Conservation (phyloP, 306 rosid species). For the Malus fusca region DNA sequence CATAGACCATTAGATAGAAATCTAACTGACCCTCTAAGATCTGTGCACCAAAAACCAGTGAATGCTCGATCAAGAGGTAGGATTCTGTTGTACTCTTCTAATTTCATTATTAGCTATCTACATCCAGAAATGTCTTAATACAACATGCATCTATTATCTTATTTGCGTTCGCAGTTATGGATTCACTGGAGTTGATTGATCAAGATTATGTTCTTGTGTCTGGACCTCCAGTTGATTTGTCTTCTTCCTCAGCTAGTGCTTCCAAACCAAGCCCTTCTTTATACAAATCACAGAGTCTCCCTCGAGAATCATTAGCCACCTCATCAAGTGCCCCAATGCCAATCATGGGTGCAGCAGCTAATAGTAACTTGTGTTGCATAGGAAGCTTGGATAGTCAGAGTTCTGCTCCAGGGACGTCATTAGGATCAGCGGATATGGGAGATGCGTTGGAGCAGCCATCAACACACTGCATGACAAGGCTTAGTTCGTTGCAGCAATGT, state of each 20-base stretch:
- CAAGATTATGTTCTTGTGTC: constrained; percentile 97
- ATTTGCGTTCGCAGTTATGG: constrained; percentile 47
- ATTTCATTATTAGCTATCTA: constrained; percentile 13
- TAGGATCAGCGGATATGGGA: constrained; percentile 66
- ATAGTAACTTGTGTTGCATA: constrained; percentile 39
- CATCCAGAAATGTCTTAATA: constrained; percentile 12
- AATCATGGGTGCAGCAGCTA: constrained; percentile 48
- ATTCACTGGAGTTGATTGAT: constrained; percentile 70
- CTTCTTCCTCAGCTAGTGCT: constrained; percentile 56
- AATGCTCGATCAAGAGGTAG: constrained; percentile 54
- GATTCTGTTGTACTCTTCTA: neutral
- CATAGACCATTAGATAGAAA: constrained; percentile 39
- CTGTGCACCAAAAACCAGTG: constrained; percentile 33
- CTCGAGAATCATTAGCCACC: constrained; percentile 36
- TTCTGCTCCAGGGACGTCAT: constrained; percentile 84
- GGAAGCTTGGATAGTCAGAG: constrained; percentile 90
- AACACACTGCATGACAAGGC: constrained; percentile 60
- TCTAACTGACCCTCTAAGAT: constrained; percentile 31
- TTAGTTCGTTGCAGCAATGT: constrained; percentile 76
- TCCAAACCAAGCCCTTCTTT: constrained; percentile 54
- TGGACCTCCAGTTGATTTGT: constrained; percentile 68
- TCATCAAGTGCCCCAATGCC: constrained; percentile 74
- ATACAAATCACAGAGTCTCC: constrained; percentile 46
- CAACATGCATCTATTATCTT: constrained; percentile 9
- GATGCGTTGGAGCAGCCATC: constrained; percentile 80